These are phyloP conservation scores for Globisporangium acanthophoron DNA, from an alignment of 352 stramenopile species.

Conservation along the genomic window DNA sequence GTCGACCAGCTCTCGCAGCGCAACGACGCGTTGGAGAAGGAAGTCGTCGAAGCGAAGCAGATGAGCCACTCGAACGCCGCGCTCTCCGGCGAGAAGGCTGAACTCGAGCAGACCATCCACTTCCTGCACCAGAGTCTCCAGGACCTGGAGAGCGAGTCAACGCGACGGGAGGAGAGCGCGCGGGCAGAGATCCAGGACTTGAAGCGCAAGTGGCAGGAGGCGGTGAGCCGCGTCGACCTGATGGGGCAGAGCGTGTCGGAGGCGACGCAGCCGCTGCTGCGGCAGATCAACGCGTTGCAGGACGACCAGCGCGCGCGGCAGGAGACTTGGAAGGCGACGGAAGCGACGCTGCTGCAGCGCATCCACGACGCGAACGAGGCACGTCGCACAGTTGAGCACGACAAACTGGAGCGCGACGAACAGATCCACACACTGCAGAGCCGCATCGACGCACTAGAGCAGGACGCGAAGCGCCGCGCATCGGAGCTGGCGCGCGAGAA, in stretches of 20 bases:
- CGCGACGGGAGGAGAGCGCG: slow-evolving; percentile 55
- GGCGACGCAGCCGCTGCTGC: slow-evolving; percentile 68
- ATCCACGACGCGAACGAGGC: slow-evolving; percentile 34
- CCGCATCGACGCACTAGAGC: slow-evolving; percentile 29
- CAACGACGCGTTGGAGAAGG: slow-evolving; percentile 28
- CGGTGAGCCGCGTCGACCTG: slow-evolving; percentile 56
- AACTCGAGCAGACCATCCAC: slow-evolving; percentile 55
- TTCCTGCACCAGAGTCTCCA: slow-evolving; percentile 54
- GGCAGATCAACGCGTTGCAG: slow-evolving; percentile 63
- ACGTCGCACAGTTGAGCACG: slow-evolving; percentile 26
- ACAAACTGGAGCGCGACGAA: slow-evolving; percentile 37
- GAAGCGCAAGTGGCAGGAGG: slow-evolving; percentile 81
- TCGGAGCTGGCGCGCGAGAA: slow-evolving; percentile 27
- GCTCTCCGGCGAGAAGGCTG: slow-evolving; percentile 42
- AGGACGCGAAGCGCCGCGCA: slow-evolving; percentile 22
- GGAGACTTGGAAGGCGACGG: slow-evolving; percentile 49
- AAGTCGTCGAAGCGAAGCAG: slow-evolving; percentile 36
- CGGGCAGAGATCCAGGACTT: slow-evolving; percentile 46
- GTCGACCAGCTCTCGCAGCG: slow-evolving; percentile 23
- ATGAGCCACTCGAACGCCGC: slow-evolving; percentile 40
- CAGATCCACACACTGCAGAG: slow-evolving; percentile 27
- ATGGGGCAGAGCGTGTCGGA: slow-evolving; percentile 64
- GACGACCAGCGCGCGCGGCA: slow-evolving; percentile 58
- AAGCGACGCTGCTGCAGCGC: slow-evolving; percentile 33
- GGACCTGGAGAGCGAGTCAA: slow-evolving; percentile 47